phyloP scores from a whole-genome alignment of 805 yeast species.

The Metschnikowia gelsemii region DNA sequence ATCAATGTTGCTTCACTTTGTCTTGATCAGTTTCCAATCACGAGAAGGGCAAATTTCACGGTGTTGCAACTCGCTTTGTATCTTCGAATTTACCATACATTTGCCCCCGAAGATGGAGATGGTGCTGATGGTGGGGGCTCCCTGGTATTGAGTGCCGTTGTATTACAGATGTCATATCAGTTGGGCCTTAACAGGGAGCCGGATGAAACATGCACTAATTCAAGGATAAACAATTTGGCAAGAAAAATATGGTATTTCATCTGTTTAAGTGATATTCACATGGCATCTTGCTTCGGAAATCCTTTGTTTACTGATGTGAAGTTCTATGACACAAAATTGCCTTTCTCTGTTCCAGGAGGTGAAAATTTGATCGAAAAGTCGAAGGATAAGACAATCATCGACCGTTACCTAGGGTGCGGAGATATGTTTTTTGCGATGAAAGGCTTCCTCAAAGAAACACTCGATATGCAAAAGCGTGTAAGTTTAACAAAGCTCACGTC shows the following conservation, averaged over 20 bases:
- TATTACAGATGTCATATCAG: conserved; percentile 62
- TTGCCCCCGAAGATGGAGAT: conserved; percentile 44
- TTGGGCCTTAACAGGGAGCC: conserved; percentile 73
- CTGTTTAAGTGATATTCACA: conserved; percentile 14
- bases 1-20: conserved; percentile 54
- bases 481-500: conserved; percentile 14
- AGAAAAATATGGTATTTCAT: conserved; percentile 29
- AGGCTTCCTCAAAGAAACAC: conserved; percentile 9
- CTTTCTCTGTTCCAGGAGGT: conserved; percentile 18
- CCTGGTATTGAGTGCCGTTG: conserved; percentile 25
- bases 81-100: conserved; percentile 31
- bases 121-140: conserved; percentile 42
- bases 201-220: conserved; percentile 25
- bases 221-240: conserved; percentile 22
- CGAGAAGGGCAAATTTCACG: conserved; percentile 35
- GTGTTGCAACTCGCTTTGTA: conserved; percentile 33
- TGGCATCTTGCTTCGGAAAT: conserved; percentile 18
- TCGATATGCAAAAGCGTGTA: conserved; percentile 12
- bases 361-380: conserved; percentile 17
- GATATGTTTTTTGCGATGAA: conserved; percentile 6
- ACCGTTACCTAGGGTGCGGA: conserved; percentile 13
- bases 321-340: conserved; percentile 17
- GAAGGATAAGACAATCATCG: conserved; percentile 13
- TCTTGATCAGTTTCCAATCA: conserved; percentile 51
- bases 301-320: conserved; percentile 13